phyloP scores from a whole-genome alignment of 176 grass and related monocot species.

The Themeda triandra region DNA sequence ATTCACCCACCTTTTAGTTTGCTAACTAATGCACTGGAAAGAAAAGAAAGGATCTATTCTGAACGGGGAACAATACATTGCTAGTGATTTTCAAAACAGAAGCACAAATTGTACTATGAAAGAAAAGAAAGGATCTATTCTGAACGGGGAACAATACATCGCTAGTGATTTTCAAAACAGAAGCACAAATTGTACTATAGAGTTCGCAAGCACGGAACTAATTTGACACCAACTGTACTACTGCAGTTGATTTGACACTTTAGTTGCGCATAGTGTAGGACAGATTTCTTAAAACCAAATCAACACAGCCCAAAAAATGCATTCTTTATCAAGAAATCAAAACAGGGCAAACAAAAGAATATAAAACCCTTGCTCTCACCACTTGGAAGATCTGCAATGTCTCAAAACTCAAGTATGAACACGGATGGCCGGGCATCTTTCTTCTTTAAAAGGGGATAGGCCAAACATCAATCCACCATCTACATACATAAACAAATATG shows the following conservation, averaged over 20 bases:
- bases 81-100: no score
- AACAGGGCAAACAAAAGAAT: neutral
- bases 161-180: neutral
- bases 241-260: neutral
- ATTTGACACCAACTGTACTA: neutral
- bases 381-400: no score
- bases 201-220: neutral
- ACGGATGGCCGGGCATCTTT: no score
- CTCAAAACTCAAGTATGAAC: no score
- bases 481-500: no score
- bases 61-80: no score
- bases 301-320: conserved; percentile 1
- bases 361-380: neutral
- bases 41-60: neutral
- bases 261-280: neutral
- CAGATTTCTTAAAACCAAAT: neutral
- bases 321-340: conserved; percentile 4
- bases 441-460: no score
- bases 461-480: no score
- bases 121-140: no score
- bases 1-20: neutral
- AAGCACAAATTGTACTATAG: neutral
- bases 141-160: neutral
- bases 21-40: neutral
- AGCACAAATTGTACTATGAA: no score